Evolutionary conservation across 2,329 filamentous ascomycete genomes (phyloP), one percentile per base, ranked within the genome.

Genomic region (Cercospora sesami): DNA sequence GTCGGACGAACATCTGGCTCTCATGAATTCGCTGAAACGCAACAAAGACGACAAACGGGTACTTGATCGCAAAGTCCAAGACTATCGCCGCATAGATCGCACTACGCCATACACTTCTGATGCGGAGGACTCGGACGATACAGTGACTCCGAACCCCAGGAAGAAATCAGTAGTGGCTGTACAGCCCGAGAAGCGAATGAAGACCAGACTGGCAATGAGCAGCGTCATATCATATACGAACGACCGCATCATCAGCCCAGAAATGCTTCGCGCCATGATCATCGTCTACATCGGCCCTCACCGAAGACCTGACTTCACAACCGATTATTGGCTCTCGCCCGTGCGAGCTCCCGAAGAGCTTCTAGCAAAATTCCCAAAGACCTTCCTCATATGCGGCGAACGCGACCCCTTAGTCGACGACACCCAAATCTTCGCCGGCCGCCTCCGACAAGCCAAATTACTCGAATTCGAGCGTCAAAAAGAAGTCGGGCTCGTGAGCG

Each of bases 251-350:
- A 85, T 99, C 14, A 94, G 93, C 0, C 94, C 95, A 0, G 95
- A 99, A 80, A 97, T 98, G 93, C 97, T 98, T 91, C 91, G 95
- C 33, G 93, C 94, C 71, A 98, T 99, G 94, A 97, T 99, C 72
- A 96, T 99, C 72, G 85, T 99, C 4, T 99, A 99, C 78, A 91
- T 99, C 65, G 95, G 95, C 0, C 93, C 94, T 0, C 91, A 97
- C 77, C 92, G 95, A 78, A 90, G 94, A 0, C 95, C 95, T 0
- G 93, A 98, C 77, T 98, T 99, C 79, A 88, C 88, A 30, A 92
- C 91, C 6, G 94, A 99, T 79, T 97, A 93, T 78, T 86, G 97
- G 0, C 87, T 99, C 2, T 96, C 92, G 0, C 95, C 95, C 0
- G 89, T 97, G 0, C 86, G 97, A 0, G 94, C 95, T 0, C 95